Conservation (phyloP, 768 basidiomycete species). For the Sistotremastrum niveocremeum region DNA sequence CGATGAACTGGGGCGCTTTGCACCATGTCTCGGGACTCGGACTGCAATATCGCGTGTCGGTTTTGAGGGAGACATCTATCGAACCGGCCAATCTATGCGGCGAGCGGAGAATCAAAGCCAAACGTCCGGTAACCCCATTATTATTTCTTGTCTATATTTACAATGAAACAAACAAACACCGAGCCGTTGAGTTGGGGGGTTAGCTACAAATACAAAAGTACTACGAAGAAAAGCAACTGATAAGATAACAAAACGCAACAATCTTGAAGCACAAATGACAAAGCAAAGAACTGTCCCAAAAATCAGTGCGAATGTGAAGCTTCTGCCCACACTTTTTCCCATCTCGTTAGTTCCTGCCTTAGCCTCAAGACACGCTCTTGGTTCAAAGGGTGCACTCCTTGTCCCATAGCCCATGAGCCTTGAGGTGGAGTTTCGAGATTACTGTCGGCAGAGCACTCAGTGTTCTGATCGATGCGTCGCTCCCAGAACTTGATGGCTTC, state of each 20-base stretch:
- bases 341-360: constrained; percentile 52
- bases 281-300: too few relatives aligned
- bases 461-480: constrained; percentile 26
- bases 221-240: too few relatives aligned
- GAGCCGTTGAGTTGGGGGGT: too few relatives aligned
- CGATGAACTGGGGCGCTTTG: constrained; percentile 56
- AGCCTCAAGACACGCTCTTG: constrained; percentile 48
- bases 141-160: too few relatives aligned
- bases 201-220: too few relatives aligned
- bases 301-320: too few relatives aligned
- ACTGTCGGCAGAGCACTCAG: constrained; percentile 31
- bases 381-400: constrained; percentile 50
- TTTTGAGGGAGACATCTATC: constrained; percentile 45
- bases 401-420: constrained; percentile 31
- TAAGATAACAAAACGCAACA: too few relatives aligned
- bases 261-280: too few relatives aligned
- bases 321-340: constrained; percentile 39
- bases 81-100: too few relatives aligned
- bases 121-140: too few relatives aligned
- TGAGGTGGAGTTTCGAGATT: constrained; percentile 19
- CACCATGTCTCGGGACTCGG: constrained; percentile 61
- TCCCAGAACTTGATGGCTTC: constrained; percentile 79
- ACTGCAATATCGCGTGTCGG: constrained; percentile 43
- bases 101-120: too few relatives aligned
- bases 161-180: too few relatives aligned